Evolutionary conservation across 441 rosid species (phyloP).

Genomic region (Theobroma grandiflorum): DNA sequence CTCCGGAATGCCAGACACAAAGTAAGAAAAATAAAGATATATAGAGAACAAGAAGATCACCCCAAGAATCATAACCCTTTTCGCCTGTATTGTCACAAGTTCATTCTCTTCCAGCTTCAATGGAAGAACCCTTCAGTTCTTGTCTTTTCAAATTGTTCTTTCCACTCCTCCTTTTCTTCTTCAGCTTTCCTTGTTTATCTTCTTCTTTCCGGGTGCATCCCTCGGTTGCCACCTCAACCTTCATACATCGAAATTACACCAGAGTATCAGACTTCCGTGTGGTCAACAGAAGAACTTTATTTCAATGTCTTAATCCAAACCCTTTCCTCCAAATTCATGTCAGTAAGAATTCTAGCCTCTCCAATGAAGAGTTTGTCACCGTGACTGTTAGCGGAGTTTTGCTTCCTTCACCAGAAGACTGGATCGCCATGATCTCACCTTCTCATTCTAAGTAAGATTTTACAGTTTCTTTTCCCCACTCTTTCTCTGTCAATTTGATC

Average conservation of each 20-base stretch:
- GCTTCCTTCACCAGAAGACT: slow-evolving; percentile 42
- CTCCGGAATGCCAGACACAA: not conserved
- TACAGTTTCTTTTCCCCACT: not conserved
- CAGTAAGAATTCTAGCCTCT: slow-evolving; percentile 26
- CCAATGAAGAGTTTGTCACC: slow-evolving; percentile 47
- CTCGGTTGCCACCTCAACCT: slow-evolving; percentile 28
- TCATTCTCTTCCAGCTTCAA: not conserved
- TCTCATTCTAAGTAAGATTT: slow-evolving; percentile 49
- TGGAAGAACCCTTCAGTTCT: not conserved
- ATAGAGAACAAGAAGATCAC: not conserved
- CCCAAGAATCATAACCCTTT: not conserved
- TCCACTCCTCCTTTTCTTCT: not conserved
- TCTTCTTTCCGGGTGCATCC: slow-evolving; percentile 47
- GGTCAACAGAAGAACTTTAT: slow-evolving; percentile 53
- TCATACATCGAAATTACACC: slow-evolving; percentile 47
- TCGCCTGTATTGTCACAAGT: not conserved
- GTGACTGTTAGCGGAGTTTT: slow-evolving; percentile 60
- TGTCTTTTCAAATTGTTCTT: not conserved
- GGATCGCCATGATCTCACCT: slow-evolving; percentile 84
- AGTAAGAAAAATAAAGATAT: not conserved
- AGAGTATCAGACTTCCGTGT: slow-evolving; percentile 57
- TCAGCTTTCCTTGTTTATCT: slow-evolving; percentile 15
- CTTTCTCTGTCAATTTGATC: no score
- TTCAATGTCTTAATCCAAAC: slow-evolving; percentile 41
- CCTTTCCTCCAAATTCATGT: slow-evolving; percentile 45